These are phyloP conservation scores for Trichodelitschia bisporula DNA, from an alignment of 495 filamentous ascomycete species.

Conservation along the genomic window DNA sequence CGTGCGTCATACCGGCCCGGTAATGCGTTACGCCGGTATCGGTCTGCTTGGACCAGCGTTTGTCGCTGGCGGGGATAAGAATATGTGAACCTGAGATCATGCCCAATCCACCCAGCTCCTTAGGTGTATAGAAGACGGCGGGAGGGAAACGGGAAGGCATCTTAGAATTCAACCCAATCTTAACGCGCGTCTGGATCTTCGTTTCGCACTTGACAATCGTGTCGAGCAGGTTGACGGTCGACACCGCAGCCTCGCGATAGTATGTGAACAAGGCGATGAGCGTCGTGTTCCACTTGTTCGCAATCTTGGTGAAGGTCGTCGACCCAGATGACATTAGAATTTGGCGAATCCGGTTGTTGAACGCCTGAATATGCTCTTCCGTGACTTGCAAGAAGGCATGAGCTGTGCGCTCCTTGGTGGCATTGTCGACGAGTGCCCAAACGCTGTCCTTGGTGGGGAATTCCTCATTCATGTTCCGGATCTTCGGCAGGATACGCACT, in stretches of 20 bases:
- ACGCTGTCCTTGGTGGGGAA: slow-evolving; percentile 95
- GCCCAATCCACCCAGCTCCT: slow-evolving; percentile 90
- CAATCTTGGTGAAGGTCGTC: slow-evolving; percentile 99
- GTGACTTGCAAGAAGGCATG: slow-evolving; percentile 97
- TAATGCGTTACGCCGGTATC: slow-evolving; percentile 95
- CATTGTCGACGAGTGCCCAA: slow-evolving; percentile 91
- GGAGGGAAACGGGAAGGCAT: slow-evolving; percentile 99
- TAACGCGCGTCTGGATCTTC: slow-evolving; percentile 97
- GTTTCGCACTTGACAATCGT: slow-evolving; percentile 99
- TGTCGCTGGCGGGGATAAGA: slow-evolving; percentile 91
- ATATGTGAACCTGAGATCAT: slow-evolving; percentile 99
- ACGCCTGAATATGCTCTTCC: slow-evolving; percentile 95
- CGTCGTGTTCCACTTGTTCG: slow-evolving; percentile 99
- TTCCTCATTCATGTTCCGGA: slow-evolving; percentile 80
- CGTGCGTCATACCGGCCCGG: slow-evolving; percentile 93
- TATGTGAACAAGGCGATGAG: slow-evolving; percentile 98
- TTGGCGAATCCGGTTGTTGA: slow-evolving; percentile 96
- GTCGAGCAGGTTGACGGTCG: slow-evolving; percentile 82
- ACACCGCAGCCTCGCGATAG: slow-evolving; percentile 95
- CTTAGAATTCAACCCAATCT: slow-evolving; percentile 97
- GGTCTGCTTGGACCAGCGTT: slow-evolving; percentile 95
- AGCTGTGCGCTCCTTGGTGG: slow-evolving; percentile 86
- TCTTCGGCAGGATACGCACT: slow-evolving; percentile 91
- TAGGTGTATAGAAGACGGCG: slow-evolving; percentile 97
- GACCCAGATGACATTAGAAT: slow-evolving; percentile 98